Percentiles rank a stretch among this genome's conserved stretches.
These are phyloP conservation scores for Trametes meyenii DNA, from an alignment of 768 basidiomycete genomes.

Conservation along the genomic window DNA sequence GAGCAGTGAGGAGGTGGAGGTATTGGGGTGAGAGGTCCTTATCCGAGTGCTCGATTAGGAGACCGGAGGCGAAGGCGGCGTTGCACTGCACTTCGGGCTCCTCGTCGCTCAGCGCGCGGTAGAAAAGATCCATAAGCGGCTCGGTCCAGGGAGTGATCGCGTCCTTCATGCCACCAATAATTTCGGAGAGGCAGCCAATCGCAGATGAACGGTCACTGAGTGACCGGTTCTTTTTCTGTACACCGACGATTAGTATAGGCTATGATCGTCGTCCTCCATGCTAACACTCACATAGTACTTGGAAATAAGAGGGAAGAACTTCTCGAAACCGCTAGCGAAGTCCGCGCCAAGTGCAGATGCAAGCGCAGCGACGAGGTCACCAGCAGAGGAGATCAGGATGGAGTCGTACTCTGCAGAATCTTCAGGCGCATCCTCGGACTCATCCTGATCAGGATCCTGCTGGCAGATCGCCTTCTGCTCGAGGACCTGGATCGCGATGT, in stretches of 20 bases:
- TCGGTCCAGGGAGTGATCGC: constrained; percentile 85
- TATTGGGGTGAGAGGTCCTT: constrained; percentile 84
- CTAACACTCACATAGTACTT: constrained; percentile 81
- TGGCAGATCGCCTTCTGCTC: constrained; percentile 97
- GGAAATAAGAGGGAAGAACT: constrained; percentile 88
- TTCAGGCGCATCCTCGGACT: constrained; percentile 81
- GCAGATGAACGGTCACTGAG: constrained; percentile 91
- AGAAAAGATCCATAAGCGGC: constrained; percentile 81
- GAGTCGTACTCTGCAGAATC: constrained; percentile 97
- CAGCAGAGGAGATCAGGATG: constrained; percentile 90
- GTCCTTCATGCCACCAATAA: constrained; percentile 88
- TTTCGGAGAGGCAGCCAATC: constrained; percentile 93
- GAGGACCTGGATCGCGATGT: constrained; percentile 81
- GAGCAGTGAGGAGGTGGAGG: constrained; percentile 70
- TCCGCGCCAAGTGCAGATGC: constrained; percentile 84
- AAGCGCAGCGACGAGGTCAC: constrained; percentile 89
- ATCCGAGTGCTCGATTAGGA: constrained; percentile 85
- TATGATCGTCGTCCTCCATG: too few relatives aligned
- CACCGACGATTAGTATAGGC: neutral
- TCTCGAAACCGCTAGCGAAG: constrained; percentile 78
- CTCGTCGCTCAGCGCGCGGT: constrained; percentile 75
- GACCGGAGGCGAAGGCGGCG: constrained; percentile 91
- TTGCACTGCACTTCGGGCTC: constrained; percentile 97
- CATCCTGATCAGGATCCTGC: constrained; percentile 92
- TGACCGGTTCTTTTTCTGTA: constrained; percentile 81